Percentiles rank a stretch among this genome's conserved stretches.
Evolutionary conservation across 192 early-diverging fungal species (phyloP).

Genomic region (Coemansia sp.): DNA sequence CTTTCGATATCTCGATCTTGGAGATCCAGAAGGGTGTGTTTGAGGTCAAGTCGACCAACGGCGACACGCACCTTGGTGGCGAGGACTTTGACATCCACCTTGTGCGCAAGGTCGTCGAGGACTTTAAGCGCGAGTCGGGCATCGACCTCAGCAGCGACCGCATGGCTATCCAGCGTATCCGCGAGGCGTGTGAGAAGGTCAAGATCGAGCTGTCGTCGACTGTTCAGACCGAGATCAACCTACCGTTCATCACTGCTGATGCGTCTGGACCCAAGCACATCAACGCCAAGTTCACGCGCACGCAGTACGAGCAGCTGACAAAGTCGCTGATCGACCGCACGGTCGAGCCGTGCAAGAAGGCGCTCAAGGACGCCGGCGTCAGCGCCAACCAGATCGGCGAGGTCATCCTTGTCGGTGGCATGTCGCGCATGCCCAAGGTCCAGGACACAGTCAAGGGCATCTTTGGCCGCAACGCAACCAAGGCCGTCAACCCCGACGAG

Average conservation of each 20-base stretch:
- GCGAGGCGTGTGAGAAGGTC: conserved; percentile 97
- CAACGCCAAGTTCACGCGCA: conserved; percentile 88
- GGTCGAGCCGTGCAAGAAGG: conserved; percentile 90
- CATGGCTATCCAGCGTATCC: conserved; percentile 96
- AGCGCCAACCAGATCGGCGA: conserved; percentile 81
- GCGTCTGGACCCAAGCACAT: conserved; percentile 96
- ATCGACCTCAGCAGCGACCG: conserved; percentile 84
- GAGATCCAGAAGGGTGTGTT: conserved; percentile 98
- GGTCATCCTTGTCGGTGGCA: conserved; percentile 96
- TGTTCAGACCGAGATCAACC: conserved; percentile 92
- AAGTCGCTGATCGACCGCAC: conserved; percentile 84
- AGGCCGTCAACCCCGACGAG: conserved; percentile 97
- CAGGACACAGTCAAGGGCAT: conserved; percentile 85
- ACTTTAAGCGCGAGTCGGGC: conserved; percentile 91
- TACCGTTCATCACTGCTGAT: conserved; percentile 87
- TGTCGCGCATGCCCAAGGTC: conserved; percentile 97
- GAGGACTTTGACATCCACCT: conserved; percentile 74
- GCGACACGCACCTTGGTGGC: conserved; percentile 85
- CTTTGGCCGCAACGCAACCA: conserved; percentile 90
- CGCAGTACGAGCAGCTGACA: conserved; percentile 84
- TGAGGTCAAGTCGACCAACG: conserved; percentile 98
- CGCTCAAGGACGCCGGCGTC: conserved; percentile 93
- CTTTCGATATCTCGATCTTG: conserved; percentile 99
- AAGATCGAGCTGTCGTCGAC: conserved; percentile 98
- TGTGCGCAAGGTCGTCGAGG: conserved; percentile 74